phyloP scores from a whole-genome alignment of 148 eudicot genomes.

The Chenopodium quinoa region DNA sequence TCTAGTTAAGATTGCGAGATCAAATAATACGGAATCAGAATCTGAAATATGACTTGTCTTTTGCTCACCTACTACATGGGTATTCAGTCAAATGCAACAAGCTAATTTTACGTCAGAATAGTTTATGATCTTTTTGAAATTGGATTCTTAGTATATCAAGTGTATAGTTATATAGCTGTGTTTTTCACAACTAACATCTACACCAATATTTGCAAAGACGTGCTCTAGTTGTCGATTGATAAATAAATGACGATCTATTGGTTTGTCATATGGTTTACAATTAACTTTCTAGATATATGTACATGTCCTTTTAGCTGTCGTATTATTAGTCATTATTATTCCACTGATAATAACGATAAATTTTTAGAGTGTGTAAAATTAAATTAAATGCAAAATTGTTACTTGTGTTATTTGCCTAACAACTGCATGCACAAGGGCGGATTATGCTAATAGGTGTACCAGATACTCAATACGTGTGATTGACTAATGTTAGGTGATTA shows the following conservation, averaged over 20 bases:
- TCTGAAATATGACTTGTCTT: conserved; percentile 14
- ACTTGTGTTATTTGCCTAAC: too few species aligned
- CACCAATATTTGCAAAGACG: neutral
- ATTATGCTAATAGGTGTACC: too few species aligned
- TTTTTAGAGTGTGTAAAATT: too few species aligned
- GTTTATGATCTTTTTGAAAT: conserved; percentile 14
- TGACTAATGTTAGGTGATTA: too few species aligned
- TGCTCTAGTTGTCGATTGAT: neutral
- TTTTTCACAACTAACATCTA: conserved; percentile 2
- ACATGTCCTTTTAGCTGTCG: too few species aligned
- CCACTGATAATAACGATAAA: too few species aligned
- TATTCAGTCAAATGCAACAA: neutral
- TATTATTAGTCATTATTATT: too few species aligned
- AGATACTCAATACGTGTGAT: too few species aligned
- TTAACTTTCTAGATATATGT: neutral
- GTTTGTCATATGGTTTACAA: neutral
- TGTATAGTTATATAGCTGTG: neutral
- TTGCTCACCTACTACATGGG: conserved; percentile 17
- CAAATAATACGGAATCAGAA: conserved; percentile 3
- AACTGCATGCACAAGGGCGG: too few species aligned
- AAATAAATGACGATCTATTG: too few species aligned
- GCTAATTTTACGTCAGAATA: neutral
- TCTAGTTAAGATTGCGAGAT: neutral
- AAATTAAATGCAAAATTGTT: too few species aligned
- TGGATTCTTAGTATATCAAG: neutral